These are phyloP conservation scores for Microbotryomycetes sp. DNA, from an alignment of 1,284 basidiomycete genomes.

Conservation along the genomic window DNA sequence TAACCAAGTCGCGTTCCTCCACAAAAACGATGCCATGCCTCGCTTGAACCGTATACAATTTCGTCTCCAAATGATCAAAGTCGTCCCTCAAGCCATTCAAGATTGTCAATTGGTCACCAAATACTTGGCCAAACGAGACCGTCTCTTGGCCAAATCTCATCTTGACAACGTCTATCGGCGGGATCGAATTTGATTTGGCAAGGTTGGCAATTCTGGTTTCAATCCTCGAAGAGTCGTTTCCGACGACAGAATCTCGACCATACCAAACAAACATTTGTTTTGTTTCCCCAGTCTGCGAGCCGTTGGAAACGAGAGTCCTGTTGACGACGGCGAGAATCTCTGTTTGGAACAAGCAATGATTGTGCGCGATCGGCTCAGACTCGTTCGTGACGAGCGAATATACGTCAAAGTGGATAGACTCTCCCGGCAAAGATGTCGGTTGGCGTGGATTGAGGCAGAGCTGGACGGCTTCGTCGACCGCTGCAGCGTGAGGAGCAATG, in stretches of 20 bases:
- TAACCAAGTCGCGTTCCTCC: constrained; percentile 16
- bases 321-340: constrained; percentile 26
- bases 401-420: constrained; percentile 12
- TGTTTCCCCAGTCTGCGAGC: not conserved
- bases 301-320: not conserved
- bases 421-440: not conserved
- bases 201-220: not conserved
- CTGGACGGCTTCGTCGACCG: not conserved
- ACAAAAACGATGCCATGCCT: constrained; percentile 9
- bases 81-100: constrained; percentile 18
- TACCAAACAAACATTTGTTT: constrained; percentile 21
- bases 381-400: constrained; percentile 23
- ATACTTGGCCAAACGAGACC: constrained; percentile 13
- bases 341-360: constrained; percentile 8
- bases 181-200: constrained; percentile 6
- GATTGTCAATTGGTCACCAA: constrained; percentile 20
- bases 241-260: constrained; percentile 7
- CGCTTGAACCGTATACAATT: constrained; percentile 8
- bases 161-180: not conserved
- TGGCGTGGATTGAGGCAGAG: not conserved
- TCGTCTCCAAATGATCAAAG: constrained; percentile 20
- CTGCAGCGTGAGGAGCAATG: not conserved
- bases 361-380: constrained; percentile 25
- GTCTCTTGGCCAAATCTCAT: constrained; percentile 6
- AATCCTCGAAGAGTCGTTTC: constrained; percentile 1